Base-by-base conservation (phyloP, 2,329 filamentous ascomycete species). In the Colletotrichum lindemuthianum region DNA sequence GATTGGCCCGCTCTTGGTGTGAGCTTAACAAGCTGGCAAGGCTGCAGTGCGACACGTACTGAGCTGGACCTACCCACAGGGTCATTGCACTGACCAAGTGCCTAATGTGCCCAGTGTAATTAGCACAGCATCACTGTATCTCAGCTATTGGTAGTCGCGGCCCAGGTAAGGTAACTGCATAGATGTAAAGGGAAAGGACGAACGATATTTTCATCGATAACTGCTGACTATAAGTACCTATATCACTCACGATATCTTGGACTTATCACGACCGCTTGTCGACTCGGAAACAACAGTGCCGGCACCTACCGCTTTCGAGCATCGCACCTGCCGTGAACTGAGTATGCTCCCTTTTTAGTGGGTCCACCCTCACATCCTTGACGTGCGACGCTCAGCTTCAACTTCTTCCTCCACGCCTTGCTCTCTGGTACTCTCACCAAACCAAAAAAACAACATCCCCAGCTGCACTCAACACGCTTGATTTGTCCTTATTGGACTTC, bases 31-130 rank as follows among this genome's bases (percentile, higher is more conserved):
- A 67, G 49, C 41, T n/a, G 40, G 56, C 57, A 63, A 68, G 66
- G 66, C 66, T 68, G 48, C 66, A 67, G 64, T 56, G 56, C 59
- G 63, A 64, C 60, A 67, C 66, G 66, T 68, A 68, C 56, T 34
- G 51, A 41, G 43, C 58, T 52, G 24, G 24, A 24, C 24, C 24
- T 24, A 4, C 24, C 24, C 4, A 5, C 24, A 24, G 24, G 24
- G 24, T 24, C 24, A 24, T 24, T 24, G 24, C 24, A 24, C 24
- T 24, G 24, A 24, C 24, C 24, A 24, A 24, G 24, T 63, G 52
- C 63, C 58, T 63, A 40, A 49, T 39, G 45, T 37, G 47, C 32
- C 50, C 33, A 58, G 41, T 13, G 41, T 7, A 43, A 43, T 48
- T 33, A 48, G 3, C 15, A 47, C 6, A 12, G 44, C 12, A 16